Conservation (phyloP, 805 yeast species). For the Wickerhamomyces chaumierensis region DNA sequence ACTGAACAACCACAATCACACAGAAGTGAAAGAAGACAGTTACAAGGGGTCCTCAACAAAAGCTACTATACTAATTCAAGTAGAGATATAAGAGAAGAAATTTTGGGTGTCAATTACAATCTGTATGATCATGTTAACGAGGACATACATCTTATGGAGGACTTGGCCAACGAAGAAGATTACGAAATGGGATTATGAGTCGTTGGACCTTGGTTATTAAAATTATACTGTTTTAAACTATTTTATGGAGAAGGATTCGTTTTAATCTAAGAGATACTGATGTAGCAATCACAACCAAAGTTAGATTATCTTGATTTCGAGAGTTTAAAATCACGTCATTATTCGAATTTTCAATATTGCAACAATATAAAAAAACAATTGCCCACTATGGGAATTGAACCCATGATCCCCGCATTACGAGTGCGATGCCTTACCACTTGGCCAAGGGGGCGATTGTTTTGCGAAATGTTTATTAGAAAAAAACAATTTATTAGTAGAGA, state of each 20-base stretch:
- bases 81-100: too few species aligned
- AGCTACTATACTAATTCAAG: conserved; percentile 14
- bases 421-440: conserved; percentile 50
- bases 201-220: too few species aligned
- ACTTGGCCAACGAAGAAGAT: conserved; percentile 11
- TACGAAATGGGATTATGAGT: conserved; percentile 10
- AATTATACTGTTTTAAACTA: too few species aligned
- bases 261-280: too few species aligned
- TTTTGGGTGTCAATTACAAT: conserved; percentile 15
- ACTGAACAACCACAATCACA: not conserved
- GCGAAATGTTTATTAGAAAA: too few species aligned
- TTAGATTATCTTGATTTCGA: too few species aligned
- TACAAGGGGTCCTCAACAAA: conserved; percentile 4
- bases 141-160: conserved; percentile 12
- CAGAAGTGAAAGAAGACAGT: not conserved
- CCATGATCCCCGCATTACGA: conserved; percentile 49
- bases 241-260: too few species aligned
- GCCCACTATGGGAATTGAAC: conserved; percentile 47
- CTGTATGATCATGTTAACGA: conserved; percentile 16
- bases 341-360: too few species aligned
- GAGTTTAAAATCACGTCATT: too few species aligned
- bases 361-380: conserved; percentile 9
- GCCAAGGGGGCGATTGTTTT: conserved; percentile 36
- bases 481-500: too few species aligned
- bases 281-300: too few species aligned